Percentiles rank a stretch among this genome's conserved stretches.
These are phyloP conservation scores for Colletotrichum graminicola DNA, from an alignment of 2,329 filamentous ascomycete genomes.

Conservation along the genomic window DNA sequence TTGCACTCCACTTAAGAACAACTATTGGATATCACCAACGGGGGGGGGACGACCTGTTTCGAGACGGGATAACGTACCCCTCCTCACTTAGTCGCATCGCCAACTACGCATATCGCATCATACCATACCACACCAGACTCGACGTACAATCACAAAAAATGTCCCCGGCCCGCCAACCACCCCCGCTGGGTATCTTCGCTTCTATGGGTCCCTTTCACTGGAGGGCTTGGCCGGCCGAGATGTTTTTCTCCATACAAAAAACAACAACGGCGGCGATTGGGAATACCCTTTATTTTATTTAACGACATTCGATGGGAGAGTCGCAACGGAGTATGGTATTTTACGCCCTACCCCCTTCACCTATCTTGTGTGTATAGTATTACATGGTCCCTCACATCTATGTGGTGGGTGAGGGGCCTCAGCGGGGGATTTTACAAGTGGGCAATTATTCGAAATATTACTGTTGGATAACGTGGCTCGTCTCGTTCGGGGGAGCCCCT, in stretches of 20 bases:
- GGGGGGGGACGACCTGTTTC: conserved; percentile 21
- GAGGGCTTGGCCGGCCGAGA: conserved; percentile 24
- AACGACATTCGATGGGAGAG: conserved; percentile 39
- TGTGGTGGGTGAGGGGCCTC: conserved; percentile 4
- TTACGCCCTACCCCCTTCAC: conserved; percentile 29
- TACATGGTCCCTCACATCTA: conserved; percentile 38
- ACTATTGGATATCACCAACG: conserved; percentile 34
- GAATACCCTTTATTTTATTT: conserved; percentile 8
- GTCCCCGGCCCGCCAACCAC: conserved; percentile 18
- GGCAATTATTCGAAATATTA: background rate
- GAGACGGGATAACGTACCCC: conserved; percentile 13
- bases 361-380: conserved; percentile 42
- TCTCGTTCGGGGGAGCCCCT: background rate
- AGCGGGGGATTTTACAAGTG: background rate
- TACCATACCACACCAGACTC: background rate
- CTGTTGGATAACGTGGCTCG: conserved; percentile 5
- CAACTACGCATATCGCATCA: background rate
- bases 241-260: background rate
- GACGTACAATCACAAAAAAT: background rate
- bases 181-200: conserved; percentile 19
- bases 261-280: conserved; percentile 27
- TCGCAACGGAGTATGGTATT: conserved; percentile 32
- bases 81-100: background rate
- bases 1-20: conserved; percentile 33
- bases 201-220: conserved; percentile 15